These are phyloP conservation scores for Paspalum notatum DNA, from an alignment of 176 grass and related monocot species.

Conservation along the genomic window DNA sequence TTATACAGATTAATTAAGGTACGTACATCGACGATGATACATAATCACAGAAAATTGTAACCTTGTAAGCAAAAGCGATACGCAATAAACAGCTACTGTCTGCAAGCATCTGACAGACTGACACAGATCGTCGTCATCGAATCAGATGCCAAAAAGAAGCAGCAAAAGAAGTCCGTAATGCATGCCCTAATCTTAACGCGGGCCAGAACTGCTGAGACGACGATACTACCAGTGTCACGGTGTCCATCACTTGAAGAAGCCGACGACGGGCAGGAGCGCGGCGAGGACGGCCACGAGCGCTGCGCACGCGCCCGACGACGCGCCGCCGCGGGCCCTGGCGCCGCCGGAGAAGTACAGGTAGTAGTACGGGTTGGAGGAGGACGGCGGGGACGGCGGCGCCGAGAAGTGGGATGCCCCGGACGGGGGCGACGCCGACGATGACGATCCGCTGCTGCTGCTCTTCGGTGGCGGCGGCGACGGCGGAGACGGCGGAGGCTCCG, in stretches of 20 bases:
- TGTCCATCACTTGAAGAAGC: constrained; percentile 31
- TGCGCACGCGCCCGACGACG: constrained; percentile 28
- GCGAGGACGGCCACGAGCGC: constrained; percentile 1
- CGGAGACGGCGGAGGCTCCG: constrained; percentile 5
- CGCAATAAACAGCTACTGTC: neutral
- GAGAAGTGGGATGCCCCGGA: constrained; percentile 42
- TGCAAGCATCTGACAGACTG: neutral
- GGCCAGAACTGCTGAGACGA: neutral
- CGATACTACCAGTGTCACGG: neutral
- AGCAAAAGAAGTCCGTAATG: neutral
- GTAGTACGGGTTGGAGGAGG: constrained; percentile 66
- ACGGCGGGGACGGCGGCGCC: constrained; percentile 51
- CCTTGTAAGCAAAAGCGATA: neutral
- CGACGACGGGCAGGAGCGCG: constrained; percentile 25
- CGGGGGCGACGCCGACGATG: constrained; percentile 28
- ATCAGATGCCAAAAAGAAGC: constrained; percentile 15
- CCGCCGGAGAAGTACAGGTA: constrained; percentile 74
- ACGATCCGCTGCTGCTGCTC: neutral
- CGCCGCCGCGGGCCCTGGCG: constrained; percentile 12
- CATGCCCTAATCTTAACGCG: neutral
- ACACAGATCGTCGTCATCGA: neutral
- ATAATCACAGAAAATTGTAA: neutral
- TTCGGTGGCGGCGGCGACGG: constrained; percentile 10
- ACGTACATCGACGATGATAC: neutral
- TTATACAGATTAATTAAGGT: constrained; percentile 22